Evolutionary conservation across 1,284 basidiomycete species (phyloP), one percentile per base, ranked within the genome.

Genomic region (Ceraceosorus guamensis): DNA sequence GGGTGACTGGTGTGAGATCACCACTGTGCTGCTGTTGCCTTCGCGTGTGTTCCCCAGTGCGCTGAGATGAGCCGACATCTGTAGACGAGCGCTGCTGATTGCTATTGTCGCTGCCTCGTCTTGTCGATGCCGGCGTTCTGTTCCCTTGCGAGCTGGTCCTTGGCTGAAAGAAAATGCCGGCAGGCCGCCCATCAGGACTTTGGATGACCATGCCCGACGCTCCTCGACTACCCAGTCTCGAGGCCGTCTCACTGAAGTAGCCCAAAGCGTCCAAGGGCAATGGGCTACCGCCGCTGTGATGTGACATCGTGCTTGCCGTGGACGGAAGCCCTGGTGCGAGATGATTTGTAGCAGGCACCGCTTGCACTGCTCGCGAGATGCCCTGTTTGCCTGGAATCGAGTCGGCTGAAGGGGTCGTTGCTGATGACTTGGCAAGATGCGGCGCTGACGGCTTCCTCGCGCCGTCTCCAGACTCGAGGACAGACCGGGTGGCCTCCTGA

Each of bases 161-260:
- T 5, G 93, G 93, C 66, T 92, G 87, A 78, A 98, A 98, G 78
- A 91, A 90, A 63, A 98, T 92, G 5, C 91, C 92, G 18, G 89
- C 84, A 0, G 91, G 88, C 61, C 91, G 85, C 0, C 93, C 93
- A 71, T 95, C 90, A 0, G 89, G 89, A 70, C 86, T 89, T 64
- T 92, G 89, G 51, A 98, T 87, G 46, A 97, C 83, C 18, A 96
- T 82, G 0, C 93, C 93, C 2, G 87, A 87, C 0, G 88, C 87
- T 0, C 87, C 87, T 4, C 83, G 80, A 5, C 87, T 85, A 6
- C 88, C 81, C 67, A 86, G 85, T 52, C 83, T 80, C 8, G 83
- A 78, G 0, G 80, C 84, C 2, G 85, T 81, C 60, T 87, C 84
- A 4, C 87, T 84, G 70, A 97, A 96, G 77, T 96, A 97, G 66